Evolutionary conservation across 225 moss, liverwort and hornwort species (phyloP).

Genomic region (Anthoceros angustus): DNA sequence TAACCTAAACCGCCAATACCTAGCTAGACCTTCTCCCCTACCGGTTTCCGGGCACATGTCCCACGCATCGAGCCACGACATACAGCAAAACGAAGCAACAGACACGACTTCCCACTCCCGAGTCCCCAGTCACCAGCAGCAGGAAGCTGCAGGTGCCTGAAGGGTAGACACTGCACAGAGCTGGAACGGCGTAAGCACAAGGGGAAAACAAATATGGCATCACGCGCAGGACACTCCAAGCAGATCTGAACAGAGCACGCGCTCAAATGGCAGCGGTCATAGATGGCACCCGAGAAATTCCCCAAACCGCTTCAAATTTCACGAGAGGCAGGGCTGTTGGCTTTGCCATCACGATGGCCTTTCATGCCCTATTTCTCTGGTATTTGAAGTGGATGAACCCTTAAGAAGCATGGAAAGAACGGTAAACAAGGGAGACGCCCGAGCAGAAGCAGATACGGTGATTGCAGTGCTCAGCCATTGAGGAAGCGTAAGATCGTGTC

Average conservation of each 20-base stretch:
- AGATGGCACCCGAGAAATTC: background rate
- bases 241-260: too few species aligned
- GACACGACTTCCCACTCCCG: slow-evolving; percentile 18
- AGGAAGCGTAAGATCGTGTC: too few species aligned
- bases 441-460: too few species aligned
- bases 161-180: slow-evolving; percentile 5
- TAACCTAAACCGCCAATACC: background rate
- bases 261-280: background rate
- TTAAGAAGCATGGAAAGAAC: too few species aligned
- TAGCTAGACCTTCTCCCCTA: background rate
- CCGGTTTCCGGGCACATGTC: background rate
- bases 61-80: background rate
- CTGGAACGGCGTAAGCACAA: background rate
- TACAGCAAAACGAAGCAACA: slow-evolving; percentile 27
- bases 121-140: slow-evolving; percentile 3
- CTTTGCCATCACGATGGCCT: too few species aligned
- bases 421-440: too few species aligned
- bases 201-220: too few species aligned
- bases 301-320: background rate
- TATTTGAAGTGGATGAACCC: too few species aligned
- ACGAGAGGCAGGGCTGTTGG: background rate
- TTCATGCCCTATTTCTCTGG: too few species aligned
- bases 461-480: too few species aligned
- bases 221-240: too few species aligned
- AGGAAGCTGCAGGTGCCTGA: too few species aligned